phyloP scores from a whole-genome alignment of 768 basidiomycete genomes.

The Pisolithus albus region DNA sequence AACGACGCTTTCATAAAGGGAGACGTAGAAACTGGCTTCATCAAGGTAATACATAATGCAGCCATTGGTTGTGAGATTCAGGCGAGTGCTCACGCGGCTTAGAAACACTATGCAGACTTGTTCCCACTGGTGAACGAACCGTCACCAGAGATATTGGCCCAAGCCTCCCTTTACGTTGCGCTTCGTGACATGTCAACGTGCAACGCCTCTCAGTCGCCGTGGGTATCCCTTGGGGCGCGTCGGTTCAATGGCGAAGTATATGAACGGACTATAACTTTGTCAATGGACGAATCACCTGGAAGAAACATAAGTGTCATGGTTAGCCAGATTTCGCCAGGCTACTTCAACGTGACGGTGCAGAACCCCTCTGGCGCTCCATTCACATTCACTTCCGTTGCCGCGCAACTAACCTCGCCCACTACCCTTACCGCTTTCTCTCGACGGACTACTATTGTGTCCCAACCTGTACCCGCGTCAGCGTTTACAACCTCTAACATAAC shows the following conservation, averaged over 20 bases:
- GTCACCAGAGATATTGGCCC: conserved; percentile 58
- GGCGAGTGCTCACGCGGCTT: background rate
- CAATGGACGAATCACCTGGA: conserved; percentile 43
- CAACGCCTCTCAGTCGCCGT: conserved; percentile 43
- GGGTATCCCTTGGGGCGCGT: conserved; percentile 63
- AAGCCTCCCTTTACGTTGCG: conserved; percentile 70
- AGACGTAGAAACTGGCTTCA: conserved; percentile 90
- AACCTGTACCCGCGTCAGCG: conserved; percentile 50
- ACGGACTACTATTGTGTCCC: conserved; percentile 69
- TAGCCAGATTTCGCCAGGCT: conserved; percentile 34
- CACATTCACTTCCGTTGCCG: conserved; percentile 47
- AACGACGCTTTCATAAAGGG: conserved; percentile 70
- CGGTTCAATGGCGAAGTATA: conserved; percentile 74
- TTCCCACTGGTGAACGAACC: conserved; percentile 63
- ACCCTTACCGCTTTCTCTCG: conserved; percentile 45
- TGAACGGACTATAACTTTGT: conserved; percentile 55
- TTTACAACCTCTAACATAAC: conserved; percentile 50
- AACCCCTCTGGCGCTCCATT: conserved; percentile 16
- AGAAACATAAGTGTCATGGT: conserved; percentile 35
- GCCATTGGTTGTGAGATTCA: background rate
- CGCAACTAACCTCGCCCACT: conserved; percentile 46
- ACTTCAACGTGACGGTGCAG: conserved; percentile 49
- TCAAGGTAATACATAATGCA: conserved; percentile 39
- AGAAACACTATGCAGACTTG: conserved; percentile 83
- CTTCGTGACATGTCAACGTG: conserved; percentile 50